A percentile compares a stretch with the other conserved stretches of the same genome.
Conservation (phyloP, 2,329 filamentous ascomycete genomes). For the Hypoxylon sp. region DNA sequence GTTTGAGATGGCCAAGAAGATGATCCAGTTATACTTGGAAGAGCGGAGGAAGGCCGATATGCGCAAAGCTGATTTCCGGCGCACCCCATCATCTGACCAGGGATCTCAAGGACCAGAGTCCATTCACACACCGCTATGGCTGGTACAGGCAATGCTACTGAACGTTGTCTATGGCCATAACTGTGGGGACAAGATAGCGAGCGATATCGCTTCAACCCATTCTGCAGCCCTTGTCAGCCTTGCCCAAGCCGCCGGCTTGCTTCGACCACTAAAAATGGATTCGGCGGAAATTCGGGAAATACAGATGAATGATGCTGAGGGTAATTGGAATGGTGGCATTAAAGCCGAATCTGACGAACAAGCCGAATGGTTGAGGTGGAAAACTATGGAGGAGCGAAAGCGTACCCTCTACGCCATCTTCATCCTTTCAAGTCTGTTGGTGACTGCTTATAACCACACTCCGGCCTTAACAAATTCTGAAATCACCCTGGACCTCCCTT, state of each 20-base stretch:
- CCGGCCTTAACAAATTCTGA: constrained; percentile 95
- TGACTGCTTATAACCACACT: constrained; percentile 92
- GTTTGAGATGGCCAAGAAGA: constrained; percentile 94
- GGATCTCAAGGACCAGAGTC: constrained; percentile 68
- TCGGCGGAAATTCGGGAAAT: constrained; percentile 67
- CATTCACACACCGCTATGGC: constrained; percentile 87
- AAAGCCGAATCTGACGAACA: constrained; percentile 70
- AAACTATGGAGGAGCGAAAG: constrained; percentile 89
- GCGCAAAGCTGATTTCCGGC: constrained; percentile 71
- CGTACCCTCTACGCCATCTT: constrained; percentile 93
- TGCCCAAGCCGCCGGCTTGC: constrained; percentile 86
- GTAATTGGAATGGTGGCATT: constrained; percentile 60
- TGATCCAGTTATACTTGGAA: constrained; percentile 94
- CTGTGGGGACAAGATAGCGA: constrained; percentile 90
- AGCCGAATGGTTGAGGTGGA: constrained; percentile 91
- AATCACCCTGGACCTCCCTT: constrained; percentile 88
- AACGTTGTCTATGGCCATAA: constrained; percentile 97
- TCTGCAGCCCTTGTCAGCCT: constrained; percentile 92
- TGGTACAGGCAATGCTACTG: constrained; percentile 96
- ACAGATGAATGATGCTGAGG: constrained; percentile 69
- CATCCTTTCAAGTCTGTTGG: constrained; percentile 88
- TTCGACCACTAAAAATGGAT: constrained; percentile 63
- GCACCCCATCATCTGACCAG: constrained; percentile 64
- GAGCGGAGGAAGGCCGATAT: constrained; percentile 90
- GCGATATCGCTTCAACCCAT: constrained; percentile 93